Evolutionary conservation across 225 moss, liverwort and hornwort species (phyloP).

Genomic region (Anthoceros angustus): DNA sequence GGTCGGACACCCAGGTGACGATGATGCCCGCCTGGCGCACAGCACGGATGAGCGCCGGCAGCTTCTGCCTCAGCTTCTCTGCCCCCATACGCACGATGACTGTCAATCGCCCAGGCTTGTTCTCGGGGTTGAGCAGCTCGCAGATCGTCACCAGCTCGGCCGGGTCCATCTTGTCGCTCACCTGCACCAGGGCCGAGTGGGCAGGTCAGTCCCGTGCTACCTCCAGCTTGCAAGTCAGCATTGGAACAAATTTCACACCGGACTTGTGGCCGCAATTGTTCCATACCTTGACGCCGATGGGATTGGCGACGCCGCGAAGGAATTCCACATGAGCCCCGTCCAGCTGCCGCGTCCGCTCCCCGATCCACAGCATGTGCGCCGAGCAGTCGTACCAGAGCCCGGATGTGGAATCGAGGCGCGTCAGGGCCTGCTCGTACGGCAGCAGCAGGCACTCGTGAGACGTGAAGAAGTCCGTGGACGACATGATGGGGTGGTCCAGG

Average conservation of each 20-base stretch:
- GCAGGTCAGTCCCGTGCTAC: background rate
- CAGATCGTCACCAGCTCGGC: conserved; percentile 33
- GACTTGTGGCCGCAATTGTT: background rate
- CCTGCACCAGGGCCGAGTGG: conserved; percentile 12
- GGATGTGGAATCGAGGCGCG: conserved; percentile 35
- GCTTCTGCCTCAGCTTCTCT: conserved; percentile 28
- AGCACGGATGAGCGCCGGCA: conserved; percentile 26
- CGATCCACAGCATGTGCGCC: conserved; percentile 48
- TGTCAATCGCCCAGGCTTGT: conserved; percentile 40
- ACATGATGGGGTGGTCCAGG: conserved; percentile 33
- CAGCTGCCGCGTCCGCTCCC: conserved; percentile 41
- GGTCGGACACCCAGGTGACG: conserved; percentile 39
- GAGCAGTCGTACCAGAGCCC: conserved; percentile 52
- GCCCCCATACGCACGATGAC: conserved; percentile 49
- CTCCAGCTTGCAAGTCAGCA: background rate
- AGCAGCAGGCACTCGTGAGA: conserved; percentile 48
- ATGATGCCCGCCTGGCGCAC: conserved; percentile 29
- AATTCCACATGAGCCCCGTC: conserved; percentile 28
- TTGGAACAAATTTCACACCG: background rate
- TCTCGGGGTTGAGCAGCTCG: conserved; percentile 25
- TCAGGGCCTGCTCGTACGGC: conserved; percentile 49
- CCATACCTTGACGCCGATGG: conserved; percentile 38
- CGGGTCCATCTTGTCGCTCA: conserved; percentile 49
- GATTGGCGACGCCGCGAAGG: conserved; percentile 17
- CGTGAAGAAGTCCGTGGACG: conserved; percentile 42